Base-by-base conservation (phyloP, 305 asterid genomes). In the Fraxinus latifolia region DNA sequence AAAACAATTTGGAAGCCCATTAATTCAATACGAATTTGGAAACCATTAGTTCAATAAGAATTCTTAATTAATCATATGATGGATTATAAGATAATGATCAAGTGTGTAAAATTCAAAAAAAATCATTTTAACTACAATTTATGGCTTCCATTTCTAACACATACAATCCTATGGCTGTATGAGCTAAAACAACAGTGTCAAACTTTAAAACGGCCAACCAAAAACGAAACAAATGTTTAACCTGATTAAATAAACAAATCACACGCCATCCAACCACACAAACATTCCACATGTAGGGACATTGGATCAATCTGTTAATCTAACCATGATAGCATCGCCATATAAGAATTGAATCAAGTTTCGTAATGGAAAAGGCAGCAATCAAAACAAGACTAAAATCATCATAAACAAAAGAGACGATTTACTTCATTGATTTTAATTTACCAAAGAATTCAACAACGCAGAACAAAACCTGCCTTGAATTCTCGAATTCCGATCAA, bases 401-500 rank as follows among this genome's bases (percentile, higher is more conserved):
- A n/a, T 31, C 76, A 15, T 7, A 70, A 15, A 70, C 21, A 32
- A 70, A 70, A 21, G 11, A 70, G 44, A 31, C 76, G 44, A 70
- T 67, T 34, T 15, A 32, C 21, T 19, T 7, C 76, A 70, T 7
- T 15, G 42, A 32, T 70, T 31, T 70, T 32, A 31, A 32, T 50
- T 11, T 19, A 5, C 7, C 27, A 37, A 5, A 53, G 74, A 80
- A 33, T 25, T 77, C 68, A 77, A 29, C n/a, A 53, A n/a, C 4
- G 62, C 27, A 29, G 47, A 47, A 32, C 14, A 27, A 76, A 82
- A 80, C 82, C 60, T 74, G 86, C 89, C 84, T 83, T 27, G 80
- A 85, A 65, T 60, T 21, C 78, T 62, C 78, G 75, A 82, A 37
- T 34, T 50, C 75, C 17, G 47, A 70, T 34, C 62, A 78, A 65